Percentiles rank a stretch among this genome's conserved stretches.
Conservation (phyloP, 768 basidiomycete genomes). For the Mycena belliarum region DNA sequence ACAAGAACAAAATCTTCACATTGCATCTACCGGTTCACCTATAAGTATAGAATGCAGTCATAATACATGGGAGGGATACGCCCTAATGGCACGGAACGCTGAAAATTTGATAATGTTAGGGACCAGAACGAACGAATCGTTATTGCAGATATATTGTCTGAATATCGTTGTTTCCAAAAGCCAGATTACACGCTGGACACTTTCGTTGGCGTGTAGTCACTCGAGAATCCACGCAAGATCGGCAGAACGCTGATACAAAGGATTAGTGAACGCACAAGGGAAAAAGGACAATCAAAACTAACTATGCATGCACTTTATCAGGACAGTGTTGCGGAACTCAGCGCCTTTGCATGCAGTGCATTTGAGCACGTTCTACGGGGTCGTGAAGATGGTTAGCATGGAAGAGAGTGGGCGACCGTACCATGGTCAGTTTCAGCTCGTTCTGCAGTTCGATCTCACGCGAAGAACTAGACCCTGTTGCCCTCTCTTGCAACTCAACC, state of each 20-base stretch:
- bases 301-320: slow-evolving; percentile 94
- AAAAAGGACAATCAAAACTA: slow-evolving; percentile 34
- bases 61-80: slow-evolving; percentile 14
- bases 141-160: slow-evolving; percentile 50
- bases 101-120: slow-evolving; percentile 19
- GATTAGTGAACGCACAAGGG: neutral
- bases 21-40: slow-evolving; percentile 16
- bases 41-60: slow-evolving; percentile 16
- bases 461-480: slow-evolving; percentile 31
- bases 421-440: slow-evolving; percentile 63
- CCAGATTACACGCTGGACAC: slow-evolving; percentile 84
- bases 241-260: slow-evolving; percentile 73
- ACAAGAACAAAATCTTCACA: slow-evolving; percentile 9
- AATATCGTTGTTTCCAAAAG: slow-evolving; percentile 85
- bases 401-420: slow-evolving; percentile 29
- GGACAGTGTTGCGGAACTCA: slow-evolving; percentile 74
- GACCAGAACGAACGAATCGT: slow-evolving; percentile 2
- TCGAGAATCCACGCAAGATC: slow-evolving; percentile 82
- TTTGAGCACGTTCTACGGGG: slow-evolving; percentile 70
- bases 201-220: slow-evolving; percentile 89
- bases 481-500: slow-evolving; percentile 43
- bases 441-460: slow-evolving; percentile 35
- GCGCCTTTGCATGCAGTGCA: slow-evolving; percentile 82
- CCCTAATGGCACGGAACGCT: slow-evolving; percentile 5
- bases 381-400: neutral